Base-by-base conservation (phyloP, 441 rosid species). In the Adansonia rubrostipa region DNA sequence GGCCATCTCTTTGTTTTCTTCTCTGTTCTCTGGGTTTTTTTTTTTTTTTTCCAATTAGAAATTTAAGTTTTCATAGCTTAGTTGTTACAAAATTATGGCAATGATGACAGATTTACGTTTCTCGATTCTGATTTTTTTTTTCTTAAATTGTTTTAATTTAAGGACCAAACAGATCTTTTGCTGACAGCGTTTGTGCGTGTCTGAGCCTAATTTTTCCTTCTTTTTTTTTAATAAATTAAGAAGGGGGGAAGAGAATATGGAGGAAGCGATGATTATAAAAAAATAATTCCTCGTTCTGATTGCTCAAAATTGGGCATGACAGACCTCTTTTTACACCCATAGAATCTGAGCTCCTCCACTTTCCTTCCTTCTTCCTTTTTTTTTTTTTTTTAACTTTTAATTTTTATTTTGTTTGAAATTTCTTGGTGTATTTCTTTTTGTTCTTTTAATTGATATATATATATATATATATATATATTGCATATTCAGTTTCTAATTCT, bases 241-340 rank as follows among this genome's bases (percentile, higher is more conserved):
- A 19, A 0, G 17, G 9, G 60, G 11, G 6, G 10, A 4, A 13
- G 24, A 15, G 42, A 9, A 61, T 51, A 61, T 66, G 73, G 67
- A 56, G 57, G 5, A 19, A 8, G 86, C 87, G 9, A 60, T 84
- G 87, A 86, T 84, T 77, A 85, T 44, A 83, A 73, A 72, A 42
- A 63, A 24, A 24, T 42, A 83, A 85, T 87, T 87, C 81, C 84
- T 87, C 87, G 85, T 80, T 71, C 88, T 79, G 90, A 83, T 51
- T 79, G 80, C 70, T 33, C 1, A 53, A 22, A 1, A 2, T 5
- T 62, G 76, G 79, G 84, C 83, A 68, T 80, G 88, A 85, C 33
- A 75, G 87, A 85, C 86, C 78, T 73, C 15, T 71, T 73, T 1
- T 53, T 78, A 82, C 86, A 83, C 88, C 88, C 88, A 80, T 85